Conservation (phyloP, 2,329 filamentous ascomycete genomes). For the Podosphaera leucotricha region DNA sequence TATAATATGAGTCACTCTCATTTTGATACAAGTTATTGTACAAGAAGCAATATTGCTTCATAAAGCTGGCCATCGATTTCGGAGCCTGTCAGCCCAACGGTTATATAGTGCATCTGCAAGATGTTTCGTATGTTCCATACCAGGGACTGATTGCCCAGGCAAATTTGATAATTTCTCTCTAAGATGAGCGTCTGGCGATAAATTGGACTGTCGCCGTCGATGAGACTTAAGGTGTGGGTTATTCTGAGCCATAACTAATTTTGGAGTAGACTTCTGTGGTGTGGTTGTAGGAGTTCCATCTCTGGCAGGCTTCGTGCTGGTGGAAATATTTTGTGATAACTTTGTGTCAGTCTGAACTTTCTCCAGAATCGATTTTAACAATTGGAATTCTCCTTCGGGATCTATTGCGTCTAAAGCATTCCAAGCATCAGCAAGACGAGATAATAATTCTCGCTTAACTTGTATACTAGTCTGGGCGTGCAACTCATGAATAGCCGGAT, state of each 20-base stretch:
- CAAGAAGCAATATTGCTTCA: slow-evolving; percentile 1
- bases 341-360: slow-evolving; percentile 47
- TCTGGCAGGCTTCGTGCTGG: slow-evolving; percentile 20
- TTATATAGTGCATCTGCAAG: slow-evolving; percentile 77
- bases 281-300: slow-evolving; percentile 34
- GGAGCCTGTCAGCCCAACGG: slow-evolving; percentile 69
- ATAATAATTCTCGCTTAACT: slow-evolving; percentile 63
- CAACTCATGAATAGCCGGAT: slow-evolving; percentile 63
- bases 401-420: slow-evolving; percentile 65
- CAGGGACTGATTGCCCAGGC: slow-evolving; percentile 33
- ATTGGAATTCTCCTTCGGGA: slow-evolving; percentile 69
- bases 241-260: slow-evolving; percentile 53
- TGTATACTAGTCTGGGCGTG: slow-evolving; percentile 52
- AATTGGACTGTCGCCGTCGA: slow-evolving; percentile 28
- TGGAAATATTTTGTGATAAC: slow-evolving; percentile 21
- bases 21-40: too few relatives aligned
- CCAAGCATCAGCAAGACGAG: slow-evolving; percentile 66
- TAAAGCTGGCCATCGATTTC: slow-evolving; percentile 36
- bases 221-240: slow-evolving; percentile 73
- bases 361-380: slow-evolving; percentile 58
- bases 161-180: slow-evolving; percentile 23
- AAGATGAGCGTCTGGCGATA: slow-evolving; percentile 23
- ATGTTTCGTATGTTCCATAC: slow-evolving; percentile 82
- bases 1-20: too few relatives aligned
- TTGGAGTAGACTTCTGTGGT: slow-evolving; percentile 19